Conservation (phyloP, 202 grass and related monocot genomes). For the Eragrostis tef region DNA sequence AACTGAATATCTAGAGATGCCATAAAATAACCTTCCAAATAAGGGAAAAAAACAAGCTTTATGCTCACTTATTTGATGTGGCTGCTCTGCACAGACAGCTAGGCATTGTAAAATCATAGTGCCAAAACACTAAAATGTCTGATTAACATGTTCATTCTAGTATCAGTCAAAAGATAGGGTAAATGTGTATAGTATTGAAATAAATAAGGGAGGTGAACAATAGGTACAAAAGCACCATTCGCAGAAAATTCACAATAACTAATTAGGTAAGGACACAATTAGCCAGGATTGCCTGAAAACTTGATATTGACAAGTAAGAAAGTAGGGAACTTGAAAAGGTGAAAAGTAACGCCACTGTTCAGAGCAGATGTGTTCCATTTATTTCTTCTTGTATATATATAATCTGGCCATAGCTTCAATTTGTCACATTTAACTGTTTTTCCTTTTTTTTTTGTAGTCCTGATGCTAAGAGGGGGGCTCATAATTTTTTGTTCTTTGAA, state of each 20-base stretch:
- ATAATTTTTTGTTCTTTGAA: background rate
- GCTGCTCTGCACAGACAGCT: background rate
- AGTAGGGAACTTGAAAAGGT: background rate
- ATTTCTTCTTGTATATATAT: background rate
- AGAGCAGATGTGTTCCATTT: background rate
- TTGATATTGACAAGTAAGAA: background rate
- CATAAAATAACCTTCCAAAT: slow-evolving; percentile 13
- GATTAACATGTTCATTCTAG: slow-evolving; percentile 3
- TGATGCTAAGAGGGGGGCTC: background rate
- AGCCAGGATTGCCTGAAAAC: background rate
- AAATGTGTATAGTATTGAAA: background rate
- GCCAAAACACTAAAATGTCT: background rate
- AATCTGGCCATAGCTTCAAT: background rate
- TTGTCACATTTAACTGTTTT: slow-evolving; percentile 1
- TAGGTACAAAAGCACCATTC: background rate
- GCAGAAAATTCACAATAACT: background rate
- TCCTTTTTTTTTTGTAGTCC: background rate
- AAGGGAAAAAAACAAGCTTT: background rate
- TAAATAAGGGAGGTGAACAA: background rate
- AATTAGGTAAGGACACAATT: background rate
- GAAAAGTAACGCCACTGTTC: background rate
- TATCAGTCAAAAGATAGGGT: background rate
- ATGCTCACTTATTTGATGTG: background rate
- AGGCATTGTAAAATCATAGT: background rate
- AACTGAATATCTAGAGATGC: slow-evolving; percentile 10